Conservation (phyloP, 2,329 filamentous ascomycete species). For the Didymella sp. region DNA sequence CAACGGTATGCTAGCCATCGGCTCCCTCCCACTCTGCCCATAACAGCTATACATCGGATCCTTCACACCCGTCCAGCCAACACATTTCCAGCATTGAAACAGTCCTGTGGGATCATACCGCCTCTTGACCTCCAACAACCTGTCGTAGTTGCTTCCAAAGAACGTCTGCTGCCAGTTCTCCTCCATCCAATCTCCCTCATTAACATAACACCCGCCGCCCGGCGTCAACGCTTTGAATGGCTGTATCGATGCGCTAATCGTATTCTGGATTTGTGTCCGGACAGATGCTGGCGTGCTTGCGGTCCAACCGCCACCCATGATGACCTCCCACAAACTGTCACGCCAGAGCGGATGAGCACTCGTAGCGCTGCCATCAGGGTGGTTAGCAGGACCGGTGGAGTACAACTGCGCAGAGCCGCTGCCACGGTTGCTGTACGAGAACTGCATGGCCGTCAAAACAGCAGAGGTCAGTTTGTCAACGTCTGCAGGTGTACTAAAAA, state of each 20-base stretch:
- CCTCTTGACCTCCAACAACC: conserved; percentile 38
- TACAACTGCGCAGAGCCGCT: conserved; percentile 46
- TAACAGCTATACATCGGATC: conserved; percentile 46
- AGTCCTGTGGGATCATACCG: conserved; percentile 41
- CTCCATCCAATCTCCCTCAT: conserved; percentile 48
- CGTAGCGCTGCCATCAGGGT: conserved; percentile 41
- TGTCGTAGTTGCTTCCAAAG: conserved; percentile 44
- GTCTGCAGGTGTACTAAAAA: conserved; percentile 31
- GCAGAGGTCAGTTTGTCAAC: conserved; percentile 41
- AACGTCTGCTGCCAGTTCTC: conserved; percentile 46
- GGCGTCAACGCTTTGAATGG: conserved; percentile 45
- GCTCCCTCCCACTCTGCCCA: conserved; percentile 29
- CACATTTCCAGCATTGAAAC: conserved; percentile 50
- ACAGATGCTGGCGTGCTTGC: conserved; percentile 22
- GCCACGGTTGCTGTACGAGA: conserved; percentile 35
- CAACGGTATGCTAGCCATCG: conserved; percentile 33
- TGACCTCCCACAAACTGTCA: conserved; percentile 44
- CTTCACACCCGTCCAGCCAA: conserved; percentile 45
- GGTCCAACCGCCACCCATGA: conserved; percentile 45
- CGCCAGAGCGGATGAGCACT: conserved; percentile 45
- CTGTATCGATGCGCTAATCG: conserved; percentile 40
- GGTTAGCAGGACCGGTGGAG: conserved; percentile 44
- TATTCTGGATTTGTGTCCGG: conserved; percentile 39
- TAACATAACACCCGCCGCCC: conserved; percentile 47
- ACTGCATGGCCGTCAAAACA: conserved; percentile 43